phyloP scores from a whole-genome alignment of 2,329 filamentous ascomycete species.

The Monilinia laxa region DNA sequence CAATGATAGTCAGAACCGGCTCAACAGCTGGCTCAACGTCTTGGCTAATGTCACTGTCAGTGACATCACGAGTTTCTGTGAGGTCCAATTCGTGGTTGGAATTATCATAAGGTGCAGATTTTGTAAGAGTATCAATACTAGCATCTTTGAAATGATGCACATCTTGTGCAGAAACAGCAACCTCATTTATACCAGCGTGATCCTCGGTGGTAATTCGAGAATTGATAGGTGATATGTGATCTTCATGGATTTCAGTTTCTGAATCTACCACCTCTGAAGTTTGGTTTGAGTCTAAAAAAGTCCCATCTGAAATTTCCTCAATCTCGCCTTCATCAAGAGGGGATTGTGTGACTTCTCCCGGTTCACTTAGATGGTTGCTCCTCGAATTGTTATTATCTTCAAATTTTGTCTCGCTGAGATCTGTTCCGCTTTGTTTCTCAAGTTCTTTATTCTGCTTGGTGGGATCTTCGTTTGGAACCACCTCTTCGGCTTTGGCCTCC shows the following conservation, averaged over 20 bases:
- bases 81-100: background rate
- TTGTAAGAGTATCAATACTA: background rate
- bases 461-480: background rate
- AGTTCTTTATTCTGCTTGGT: background rate
- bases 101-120: background rate
- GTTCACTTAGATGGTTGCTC: background rate
- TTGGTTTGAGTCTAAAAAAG: background rate
- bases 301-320: background rate
- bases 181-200: background rate
- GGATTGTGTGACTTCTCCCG: background rate
- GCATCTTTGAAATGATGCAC: constrained; percentile 3
- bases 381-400: background rate
- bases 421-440: background rate
- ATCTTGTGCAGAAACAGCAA: background rate
- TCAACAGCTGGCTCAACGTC: background rate
- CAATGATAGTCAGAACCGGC: background rate
- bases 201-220: background rate
- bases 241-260: background rate
- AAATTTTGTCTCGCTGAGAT: background rate
- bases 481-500: background rate
- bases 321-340: background rate
- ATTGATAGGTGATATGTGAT: background rate
- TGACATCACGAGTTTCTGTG: background rate
- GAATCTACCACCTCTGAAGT: background rate
- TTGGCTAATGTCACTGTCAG: background rate